Conservation (phyloP, 306 rosid genomes). For the Cicer chorassanicum region DNA sequence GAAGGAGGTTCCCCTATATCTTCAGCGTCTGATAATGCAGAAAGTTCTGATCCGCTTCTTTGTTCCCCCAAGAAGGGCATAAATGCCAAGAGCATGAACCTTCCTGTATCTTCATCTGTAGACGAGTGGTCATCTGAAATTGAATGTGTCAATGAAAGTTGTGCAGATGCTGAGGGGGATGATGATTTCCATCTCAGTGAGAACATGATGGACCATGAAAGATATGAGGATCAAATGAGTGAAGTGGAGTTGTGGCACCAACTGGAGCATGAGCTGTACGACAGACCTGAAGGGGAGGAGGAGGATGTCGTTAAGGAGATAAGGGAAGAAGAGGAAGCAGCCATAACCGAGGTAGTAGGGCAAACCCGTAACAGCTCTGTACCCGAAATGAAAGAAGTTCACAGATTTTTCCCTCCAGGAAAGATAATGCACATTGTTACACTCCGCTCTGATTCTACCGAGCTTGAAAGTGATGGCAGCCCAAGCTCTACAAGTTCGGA, state of each 20-base stretch:
- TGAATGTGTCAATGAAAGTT: constrained; percentile 56
- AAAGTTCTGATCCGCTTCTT: constrained; percentile 59
- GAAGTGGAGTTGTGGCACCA: constrained; percentile 94
- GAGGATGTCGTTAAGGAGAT: constrained; percentile 66
- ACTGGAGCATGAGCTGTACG: constrained; percentile 84
- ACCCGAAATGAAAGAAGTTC: constrained; percentile 67
- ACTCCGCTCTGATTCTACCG: constrained; percentile 45
- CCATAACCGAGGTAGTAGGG: constrained; percentile 64
- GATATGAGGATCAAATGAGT: constrained; percentile 67
- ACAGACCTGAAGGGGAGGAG: constrained; percentile 56
- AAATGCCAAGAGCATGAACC: constrained; percentile 55
- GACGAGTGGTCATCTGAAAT: constrained; percentile 78
- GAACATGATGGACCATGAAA: constrained; percentile 51
- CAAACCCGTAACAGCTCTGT: constrained; percentile 53
- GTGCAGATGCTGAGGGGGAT: constrained; percentile 43
- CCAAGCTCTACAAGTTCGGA: constrained; percentile 54
- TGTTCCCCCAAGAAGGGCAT: constrained; percentile 51
- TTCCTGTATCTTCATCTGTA: constrained; percentile 65
- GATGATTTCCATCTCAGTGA: constrained; percentile 47
- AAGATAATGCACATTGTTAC: constrained; percentile 85
- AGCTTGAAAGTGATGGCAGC: constrained; percentile 53
- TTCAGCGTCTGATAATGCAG: constrained; percentile 41
- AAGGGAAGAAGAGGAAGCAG: constrained; percentile 76
- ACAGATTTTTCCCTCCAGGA: constrained; percentile 89
- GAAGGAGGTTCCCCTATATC: constrained; percentile 50